Base-by-base conservation (phyloP, 2,329 filamentous ascomycete genomes). In the Alternaria infectoria region DNA sequence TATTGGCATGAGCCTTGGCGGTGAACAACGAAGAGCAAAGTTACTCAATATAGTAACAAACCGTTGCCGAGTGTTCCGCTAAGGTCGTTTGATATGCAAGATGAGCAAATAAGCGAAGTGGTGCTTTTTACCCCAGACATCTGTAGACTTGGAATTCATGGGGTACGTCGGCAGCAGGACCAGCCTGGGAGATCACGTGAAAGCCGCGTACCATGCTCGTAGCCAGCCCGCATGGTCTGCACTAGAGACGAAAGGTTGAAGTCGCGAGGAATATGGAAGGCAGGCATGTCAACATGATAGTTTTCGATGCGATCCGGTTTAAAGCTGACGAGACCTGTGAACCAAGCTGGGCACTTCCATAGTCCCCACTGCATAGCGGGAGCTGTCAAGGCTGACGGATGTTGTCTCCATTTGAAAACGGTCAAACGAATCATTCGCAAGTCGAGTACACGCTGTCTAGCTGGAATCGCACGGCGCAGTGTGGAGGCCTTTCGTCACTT, bases 51-150 rank as follows among this genome's bases (percentile, higher is more conserved):
- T 57, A 61, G 54, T 32, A 61, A 40, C 25, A 54, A 30, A 46
- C n/a, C 55, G 55, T 66, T 66, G 57, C 61, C 64, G 54, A 61
- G 46, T 46, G n/a, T 66, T 66, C 61, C 61, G 51, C 25, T 44
- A 23, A 12, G 5, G 30, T 8, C 44, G 43, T 30, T 15, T 50
- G 25, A n/a, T 54, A 54, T 46, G 43, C 46, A 49, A 12, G 32
- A 57, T 54, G 46, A 49, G 46, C 51, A 19, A 49, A 61, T 7
- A 61, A 55, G 58, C 58, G 21, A 51, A 55, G 49, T 28, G 8
- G 44, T 40, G 21, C 32, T 5, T 15, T 13, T 40, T 56, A 61
- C 47, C 58, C 61, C 58, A 40, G 40, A 25, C 51, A 57, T 57
- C 43, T 28, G 54, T 28, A 46, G n/a, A 43, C 23, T 30, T 45